phyloP scores from a whole-genome alignment of 192 early-diverging fungal species.

The Coemansia sp. region DNA sequence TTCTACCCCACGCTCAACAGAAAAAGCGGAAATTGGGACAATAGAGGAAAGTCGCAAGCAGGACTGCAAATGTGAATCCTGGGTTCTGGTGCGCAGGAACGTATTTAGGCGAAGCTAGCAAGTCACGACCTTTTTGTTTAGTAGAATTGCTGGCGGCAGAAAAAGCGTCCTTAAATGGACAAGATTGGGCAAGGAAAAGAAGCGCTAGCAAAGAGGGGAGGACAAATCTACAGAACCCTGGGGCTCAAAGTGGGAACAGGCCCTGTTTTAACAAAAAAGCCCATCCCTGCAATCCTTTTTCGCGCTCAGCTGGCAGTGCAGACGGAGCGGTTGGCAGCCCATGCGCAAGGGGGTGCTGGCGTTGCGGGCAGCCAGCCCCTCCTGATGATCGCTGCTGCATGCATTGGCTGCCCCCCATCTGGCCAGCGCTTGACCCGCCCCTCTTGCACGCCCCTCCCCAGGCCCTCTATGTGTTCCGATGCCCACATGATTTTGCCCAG shows the following conservation, averaged over 20 bases:
- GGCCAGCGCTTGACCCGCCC: not conserved
- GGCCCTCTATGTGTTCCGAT: not conserved
- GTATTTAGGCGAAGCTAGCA: no score
- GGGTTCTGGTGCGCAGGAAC: no score
- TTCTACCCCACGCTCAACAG: slow-evolving; percentile 1
- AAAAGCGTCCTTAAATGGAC: no score
- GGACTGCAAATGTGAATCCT: not conserved
- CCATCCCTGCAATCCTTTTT: not conserved
- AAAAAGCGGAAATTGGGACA: slow-evolving; percentile 8
- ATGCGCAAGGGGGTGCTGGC: no score
- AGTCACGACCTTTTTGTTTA: no score
- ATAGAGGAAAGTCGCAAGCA: not conserved
- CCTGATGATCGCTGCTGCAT: slow-evolving; percentile 8
- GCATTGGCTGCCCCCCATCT: not conserved
- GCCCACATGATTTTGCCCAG: not conserved
- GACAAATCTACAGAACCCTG: no score
- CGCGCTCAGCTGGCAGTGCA: not conserved
- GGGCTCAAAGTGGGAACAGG: no score
- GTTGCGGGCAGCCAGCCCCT: not conserved
- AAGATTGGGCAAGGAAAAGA: no score
- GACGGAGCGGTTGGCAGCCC: no score
- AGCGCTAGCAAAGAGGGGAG: no score
- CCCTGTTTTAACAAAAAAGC: no score
- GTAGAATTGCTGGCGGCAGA: no score
- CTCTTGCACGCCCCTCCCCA: not conserved